Percentiles rank a stretch among this genome's conserved stretches.
These are phyloP conservation scores for Lactarius indigo DNA, from an alignment of 768 basidiomycete genomes.

Conservation along the genomic window DNA sequence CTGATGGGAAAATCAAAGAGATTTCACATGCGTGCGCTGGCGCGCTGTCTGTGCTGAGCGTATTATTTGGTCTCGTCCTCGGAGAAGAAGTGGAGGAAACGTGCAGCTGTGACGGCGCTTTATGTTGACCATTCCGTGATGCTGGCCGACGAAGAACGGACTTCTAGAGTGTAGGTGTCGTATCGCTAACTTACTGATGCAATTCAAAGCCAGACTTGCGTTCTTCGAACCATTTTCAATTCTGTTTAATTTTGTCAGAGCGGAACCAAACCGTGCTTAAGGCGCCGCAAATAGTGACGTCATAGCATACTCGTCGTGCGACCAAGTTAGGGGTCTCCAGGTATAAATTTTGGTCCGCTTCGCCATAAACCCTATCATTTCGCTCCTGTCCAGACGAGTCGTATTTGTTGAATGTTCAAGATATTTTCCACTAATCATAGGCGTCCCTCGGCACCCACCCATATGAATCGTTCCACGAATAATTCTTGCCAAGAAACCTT, in stretches of 20 bases:
- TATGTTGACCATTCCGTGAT: conserved; percentile 53
- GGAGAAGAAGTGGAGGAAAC: conserved; percentile 51
- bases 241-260: background rate
- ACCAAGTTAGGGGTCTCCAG: background rate
- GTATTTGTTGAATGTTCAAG: conserved; percentile 1
- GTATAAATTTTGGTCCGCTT: background rate
- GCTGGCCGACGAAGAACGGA: conserved; percentile 39
- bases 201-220: background rate
- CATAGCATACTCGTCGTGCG: background rate
- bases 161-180: too few relatives aligned
- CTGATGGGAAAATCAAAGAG: conserved; percentile 42
- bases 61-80: conserved; percentile 46
- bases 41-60: conserved; percentile 80
- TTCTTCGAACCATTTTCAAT: background rate
- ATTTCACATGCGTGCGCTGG: conserved; percentile 97
- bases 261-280: too few relatives aligned
- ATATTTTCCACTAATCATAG: background rate
- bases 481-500: background rate
- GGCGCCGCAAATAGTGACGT: background rate
- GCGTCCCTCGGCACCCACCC: background rate
- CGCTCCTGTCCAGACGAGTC: background rate
- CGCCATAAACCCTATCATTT: background rate
- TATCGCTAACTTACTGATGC: background rate
- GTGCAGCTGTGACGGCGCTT: conserved; percentile 62
- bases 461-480: background rate